phyloP scores from a whole-genome alignment of 2,329 filamentous ascomycete genomes.

The Apiospora saccharicola region DNA sequence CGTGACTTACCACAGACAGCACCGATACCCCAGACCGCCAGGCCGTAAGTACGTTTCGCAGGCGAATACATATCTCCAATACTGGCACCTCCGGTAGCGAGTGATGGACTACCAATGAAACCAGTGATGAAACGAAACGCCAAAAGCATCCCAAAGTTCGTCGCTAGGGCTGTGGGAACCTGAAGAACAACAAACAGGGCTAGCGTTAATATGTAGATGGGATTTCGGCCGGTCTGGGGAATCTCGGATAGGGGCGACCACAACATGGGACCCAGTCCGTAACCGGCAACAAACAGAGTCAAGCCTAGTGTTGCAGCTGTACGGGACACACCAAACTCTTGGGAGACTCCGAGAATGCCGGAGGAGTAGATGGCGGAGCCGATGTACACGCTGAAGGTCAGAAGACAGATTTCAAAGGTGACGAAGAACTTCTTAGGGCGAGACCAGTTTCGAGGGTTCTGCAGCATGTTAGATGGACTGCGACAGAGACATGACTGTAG shows the following conservation, averaged over 20 bases:
- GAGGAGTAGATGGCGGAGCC: slow-evolving; percentile 37
- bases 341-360: slow-evolving; percentile 31
- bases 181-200: slow-evolving; percentile 64
- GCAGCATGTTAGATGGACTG: slow-evolving; percentile 22
- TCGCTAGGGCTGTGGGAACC: slow-evolving; percentile 59
- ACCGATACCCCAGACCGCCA: slow-evolving; percentile 53
- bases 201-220: slow-evolving; percentile 64
- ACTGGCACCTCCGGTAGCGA: slow-evolving; percentile 40
- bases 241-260: slow-evolving; percentile 67
- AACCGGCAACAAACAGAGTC: slow-evolving; percentile 37
- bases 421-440: slow-evolving; percentile 46
- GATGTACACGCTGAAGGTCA: slow-evolving; percentile 39
- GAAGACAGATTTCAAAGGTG: slow-evolving; percentile 37
- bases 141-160: slow-evolving; percentile 61
- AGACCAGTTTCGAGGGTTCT: slow-evolving; percentile 49
- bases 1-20: slow-evolving; percentile 41
- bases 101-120: slow-evolving; percentile 47
- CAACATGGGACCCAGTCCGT: slow-evolving; percentile 55
- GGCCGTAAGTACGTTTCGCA: slow-evolving; percentile 49
- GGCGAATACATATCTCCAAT: slow-evolving; percentile 43
- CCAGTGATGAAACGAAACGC: slow-evolving; percentile 60
- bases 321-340: slow-evolving; percentile 32
- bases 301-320: slow-evolving; percentile 37
- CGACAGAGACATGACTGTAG: no score
- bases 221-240: slow-evolving; percentile 63